These are phyloP conservation scores for Capronia americana DNA, from an alignment of 2,329 filamentous ascomycete genomes.

Conservation along the genomic window DNA sequence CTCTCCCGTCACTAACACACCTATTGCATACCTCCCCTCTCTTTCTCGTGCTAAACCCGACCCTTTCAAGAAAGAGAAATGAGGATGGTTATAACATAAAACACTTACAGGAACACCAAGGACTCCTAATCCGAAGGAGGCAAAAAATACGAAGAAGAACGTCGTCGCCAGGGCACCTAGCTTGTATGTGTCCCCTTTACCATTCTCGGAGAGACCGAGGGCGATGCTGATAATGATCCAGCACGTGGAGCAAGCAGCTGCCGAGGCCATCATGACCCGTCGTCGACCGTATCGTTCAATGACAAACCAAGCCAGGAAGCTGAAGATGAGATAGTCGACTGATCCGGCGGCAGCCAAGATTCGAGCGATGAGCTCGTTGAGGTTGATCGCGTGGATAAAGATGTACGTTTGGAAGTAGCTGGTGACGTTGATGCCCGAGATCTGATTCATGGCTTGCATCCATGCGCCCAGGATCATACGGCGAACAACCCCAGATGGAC, in stretches of 20 bases:
- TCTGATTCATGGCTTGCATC: slow-evolving; percentile 49
- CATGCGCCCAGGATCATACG: slow-evolving; percentile 55
- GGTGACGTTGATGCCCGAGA: slow-evolving; percentile 34
- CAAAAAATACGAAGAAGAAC: slow-evolving; percentile 53
- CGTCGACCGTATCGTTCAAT: slow-evolving; percentile 58
- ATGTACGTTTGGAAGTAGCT: slow-evolving; percentile 48
- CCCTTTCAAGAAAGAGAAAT: neutral
- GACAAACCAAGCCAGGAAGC: slow-evolving; percentile 52
- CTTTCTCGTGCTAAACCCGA: neutral
- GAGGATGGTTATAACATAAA: neutral
- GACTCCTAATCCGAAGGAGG: slow-evolving; percentile 49
- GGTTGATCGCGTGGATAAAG: slow-evolving; percentile 52
- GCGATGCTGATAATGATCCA: slow-evolving; percentile 57
- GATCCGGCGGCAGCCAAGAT: slow-evolving; percentile 56
- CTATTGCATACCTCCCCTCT: neutral
- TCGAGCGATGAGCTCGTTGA: slow-evolving; percentile 46
- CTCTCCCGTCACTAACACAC: neutral
- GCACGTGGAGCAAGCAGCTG: slow-evolving; percentile 57
- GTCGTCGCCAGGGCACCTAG: slow-evolving; percentile 57
- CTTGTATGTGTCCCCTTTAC: slow-evolving; percentile 51
- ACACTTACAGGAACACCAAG: slow-evolving; percentile 45
- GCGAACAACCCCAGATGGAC: slow-evolving; percentile 50
- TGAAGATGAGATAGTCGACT: slow-evolving; percentile 55
- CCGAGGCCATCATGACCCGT: slow-evolving; percentile 57
- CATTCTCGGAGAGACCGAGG: slow-evolving; percentile 49